Evolutionary conservation across 352 stramenopile species (phyloP).

Genomic region (Pythium guiyangense): DNA sequence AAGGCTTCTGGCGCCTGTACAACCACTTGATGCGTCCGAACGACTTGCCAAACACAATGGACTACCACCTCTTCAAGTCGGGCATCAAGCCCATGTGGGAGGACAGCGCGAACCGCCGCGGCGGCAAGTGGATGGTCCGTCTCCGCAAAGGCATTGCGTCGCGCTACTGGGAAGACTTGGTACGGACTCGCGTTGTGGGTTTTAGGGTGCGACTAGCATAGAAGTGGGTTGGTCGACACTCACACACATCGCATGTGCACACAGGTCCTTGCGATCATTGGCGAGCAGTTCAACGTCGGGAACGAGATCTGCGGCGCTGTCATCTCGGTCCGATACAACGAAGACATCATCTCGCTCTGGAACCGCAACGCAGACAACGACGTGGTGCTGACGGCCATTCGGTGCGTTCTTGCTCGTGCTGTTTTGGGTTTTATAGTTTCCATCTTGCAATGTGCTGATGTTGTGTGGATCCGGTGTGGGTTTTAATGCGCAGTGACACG

Average conservation of each 20-base stretch:
- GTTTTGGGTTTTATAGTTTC: neutral
- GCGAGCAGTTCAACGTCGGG: conserved; percentile 93
- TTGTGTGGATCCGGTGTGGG: neutral
- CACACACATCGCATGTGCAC: neutral
- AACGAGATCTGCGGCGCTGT: conserved; percentile 92
- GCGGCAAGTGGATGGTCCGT: conserved; percentile 92
- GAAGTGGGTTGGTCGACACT: neutral
- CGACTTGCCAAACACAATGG: conserved; percentile 87
- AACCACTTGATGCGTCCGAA: conserved; percentile 91
- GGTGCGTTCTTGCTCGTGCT: conserved; percentile 27
- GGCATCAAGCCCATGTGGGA: conserved; percentile 95
- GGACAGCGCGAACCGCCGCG: conserved; percentile 86
- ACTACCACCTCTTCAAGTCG: conserved; percentile 93
- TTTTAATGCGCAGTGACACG: conserved; percentile 52
- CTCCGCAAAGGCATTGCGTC: conserved; percentile 90
- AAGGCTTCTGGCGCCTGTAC: conserved; percentile 93
- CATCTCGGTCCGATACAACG: conserved; percentile 89
- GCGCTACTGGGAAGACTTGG: conserved; percentile 91
- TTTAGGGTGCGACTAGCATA: neutral
- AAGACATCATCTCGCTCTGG: conserved; percentile 94
- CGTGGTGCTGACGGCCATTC: conserved; percentile 81
- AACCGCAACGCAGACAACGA: conserved; percentile 93
- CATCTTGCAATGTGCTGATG: no score
- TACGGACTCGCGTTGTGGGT: conserved; percentile 17
- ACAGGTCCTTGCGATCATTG: conserved; percentile 88